Evolutionary conservation across 2,329 filamentous ascomycete genomes (phyloP), one percentile per base, ranked within the genome.

Genomic region (Acrodontium crateriforme): DNA sequence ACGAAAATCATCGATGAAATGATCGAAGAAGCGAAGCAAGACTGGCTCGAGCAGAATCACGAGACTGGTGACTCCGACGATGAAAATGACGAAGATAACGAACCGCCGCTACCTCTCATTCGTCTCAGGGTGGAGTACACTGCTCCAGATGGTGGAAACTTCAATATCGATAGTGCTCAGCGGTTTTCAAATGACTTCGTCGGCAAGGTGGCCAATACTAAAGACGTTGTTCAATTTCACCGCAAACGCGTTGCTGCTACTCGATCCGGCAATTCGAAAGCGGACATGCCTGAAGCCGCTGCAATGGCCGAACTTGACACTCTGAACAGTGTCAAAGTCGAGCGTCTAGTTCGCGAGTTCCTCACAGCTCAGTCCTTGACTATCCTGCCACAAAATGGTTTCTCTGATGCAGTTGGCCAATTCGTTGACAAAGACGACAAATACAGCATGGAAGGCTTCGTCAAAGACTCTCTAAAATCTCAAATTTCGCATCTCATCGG

Each of bases 341-440:
- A 91, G 38, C 78, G 78, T 39, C 65, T 98, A 0, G 87, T 98
- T 0, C 70, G 78, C 27, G 84, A 95, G 41, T 94, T 85, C 44
- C 67, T 98, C 3, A 71, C 71, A 0, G 79, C 81, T 0, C 85
- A 95, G 46, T 85, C 82, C 0, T 69, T 98, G 17, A 92, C 85
- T 32, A 89, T 98, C 26, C 65, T 98, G 0, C 89, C 89, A 0
- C 82, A 93, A 45, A 89, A 85, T 16, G 79, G 78, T 0, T 94
- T 98, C 46, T 80, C 84, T 10, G 85, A 95, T 46, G 89, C 89
- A 0, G 83, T 98, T 4, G 77, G 75, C 25, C 80, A 92, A 36
- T 98, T 89, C 44, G 83, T 98, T 15, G 76, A 85, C 50, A 95
- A 95, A 42, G 83, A 93, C 40, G 89, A 98, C 58, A 92, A 85